Evolutionary conservation across 2,329 filamentous ascomycete genomes (phyloP).

Genomic region (Cladosporium phlei): DNA sequence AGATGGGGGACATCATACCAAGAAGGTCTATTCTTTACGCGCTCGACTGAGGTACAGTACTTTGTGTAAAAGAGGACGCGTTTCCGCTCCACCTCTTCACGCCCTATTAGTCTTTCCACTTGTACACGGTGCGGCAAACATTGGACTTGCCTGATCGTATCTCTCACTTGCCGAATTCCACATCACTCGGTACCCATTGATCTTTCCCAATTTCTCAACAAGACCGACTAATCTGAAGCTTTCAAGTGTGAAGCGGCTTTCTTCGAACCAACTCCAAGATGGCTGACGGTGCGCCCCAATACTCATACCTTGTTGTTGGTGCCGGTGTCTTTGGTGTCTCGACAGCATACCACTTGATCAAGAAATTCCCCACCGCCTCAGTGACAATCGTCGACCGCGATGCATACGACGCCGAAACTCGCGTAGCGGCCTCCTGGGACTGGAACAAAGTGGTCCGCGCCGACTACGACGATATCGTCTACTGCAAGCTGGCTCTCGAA

Average conservation of each 20-base stretch:
- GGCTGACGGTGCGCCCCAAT: constrained; percentile 5
- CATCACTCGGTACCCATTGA: neutral
- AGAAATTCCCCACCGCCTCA: constrained; percentile 37
- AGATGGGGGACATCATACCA: constrained; percentile 12
- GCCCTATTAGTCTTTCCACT: constrained; percentile 5
- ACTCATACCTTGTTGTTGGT: constrained; percentile 32
- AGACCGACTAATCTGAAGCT: too few species aligned
- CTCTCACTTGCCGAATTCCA: neutral
- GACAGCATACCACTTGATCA: constrained; percentile 48
- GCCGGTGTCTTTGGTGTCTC: constrained; percentile 51
- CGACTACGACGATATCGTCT: constrained; percentile 62
- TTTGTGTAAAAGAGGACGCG: constrained; percentile 3
- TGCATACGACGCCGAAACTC: constrained; percentile 29
- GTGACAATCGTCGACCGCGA: constrained; percentile 39
- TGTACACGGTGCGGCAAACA: neutral
- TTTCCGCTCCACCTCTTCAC: constrained; percentile 4
- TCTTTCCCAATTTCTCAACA: neutral
- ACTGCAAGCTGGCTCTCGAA: constrained; percentile 61
- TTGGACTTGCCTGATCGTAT: neutral
- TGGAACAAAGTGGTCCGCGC: constrained; percentile 69
- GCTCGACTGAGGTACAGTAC: neutral
- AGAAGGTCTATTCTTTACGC: constrained; percentile 12
- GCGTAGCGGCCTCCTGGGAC: constrained; percentile 62
- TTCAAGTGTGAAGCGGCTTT: too few species aligned
- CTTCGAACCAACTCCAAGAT: neutral